Evolutionary conservation across 2,329 filamentous ascomycete genomes (phyloP), one percentile per base, ranked within the genome.

Genomic region (Fusarium tjaetaba): DNA sequence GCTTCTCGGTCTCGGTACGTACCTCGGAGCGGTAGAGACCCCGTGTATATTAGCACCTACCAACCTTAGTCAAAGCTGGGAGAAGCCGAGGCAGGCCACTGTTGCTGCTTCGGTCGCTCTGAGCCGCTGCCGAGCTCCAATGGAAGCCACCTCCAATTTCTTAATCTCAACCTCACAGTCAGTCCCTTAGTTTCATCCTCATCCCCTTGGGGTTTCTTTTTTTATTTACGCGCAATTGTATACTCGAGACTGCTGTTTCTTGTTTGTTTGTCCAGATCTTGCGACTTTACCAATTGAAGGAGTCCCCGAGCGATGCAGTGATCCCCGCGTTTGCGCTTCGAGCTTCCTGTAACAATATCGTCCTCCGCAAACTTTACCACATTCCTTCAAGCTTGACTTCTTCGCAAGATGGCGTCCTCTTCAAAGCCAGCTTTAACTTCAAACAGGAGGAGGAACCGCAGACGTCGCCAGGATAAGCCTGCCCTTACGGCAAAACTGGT

Each of bases 401-500:
- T 24, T n/a, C 42, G 46, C 68, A 68, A 62, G 16, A 82, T 82
- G 81, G 73, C 81, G 49, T 77, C 79, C 49, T 70, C 78, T 53
- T 73, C 79, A 48, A 75, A 77, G 52, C 65, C 79, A 26, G 68
- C 79, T 65, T 62, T 71, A 18, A 51, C 64, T 36, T 74, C 76
- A 38, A 73, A 66, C 60, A 82, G 81, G 75, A 86, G 84, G 78
- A 84, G 84, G 66, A 84, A 84, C 62, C 84, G 88, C 65, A 85
- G 89, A 72, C 86, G 89, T 57, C 85, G 89, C 61, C 86, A 90
- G 74, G 90, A 96, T 81, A 95, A 93, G 81, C 88, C 93, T 13
- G 88, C 95, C 48, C 87, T 97, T 66, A 88, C 93, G 66, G 95
- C 94, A 64, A 91, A 93, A 65, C 87, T 98, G 57, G 88, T 97